Evolutionary conservation across 2,329 filamentous ascomycete genomes (phyloP), one percentile per base, ranked within the genome.

Genomic region (Paracamarosporium sp.): DNA sequence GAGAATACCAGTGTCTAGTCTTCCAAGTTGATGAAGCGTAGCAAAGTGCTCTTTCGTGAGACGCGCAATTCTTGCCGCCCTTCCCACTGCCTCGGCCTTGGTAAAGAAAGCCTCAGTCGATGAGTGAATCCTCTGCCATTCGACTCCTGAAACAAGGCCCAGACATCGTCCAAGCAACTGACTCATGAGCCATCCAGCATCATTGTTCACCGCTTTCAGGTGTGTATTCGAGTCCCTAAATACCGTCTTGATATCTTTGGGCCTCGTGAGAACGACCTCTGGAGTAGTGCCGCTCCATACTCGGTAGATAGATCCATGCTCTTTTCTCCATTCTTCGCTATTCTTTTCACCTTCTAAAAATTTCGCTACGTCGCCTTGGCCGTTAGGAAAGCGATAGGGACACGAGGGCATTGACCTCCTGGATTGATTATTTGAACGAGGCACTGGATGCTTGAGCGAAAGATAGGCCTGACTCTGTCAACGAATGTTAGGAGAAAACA

Each of bases 221-320:
- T 83, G 80, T 36, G 65, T 72, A 52, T 82, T 70, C 0, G 81
- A 83, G 59, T 83, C 81, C 28, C 67, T 70, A 60, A 80, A 82
- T 5, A 81, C 69, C 0, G 59, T 56, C 57, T 63, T 50, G 22
- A 68, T 53, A 36, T 67, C 43, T 6, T 43, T 33, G 3, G 64
- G 45, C 13, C 41, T 47, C 13, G 60, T 65, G 1, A 68, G 25
- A 5, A 66, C 53, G 12, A 81, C 69, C 64, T 82, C 80, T 1
- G 69, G 60, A 9, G 56, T 71, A 44, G 71, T 72, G 0, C 79
- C 79, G 15, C 67, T 58, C 69, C 69, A 72, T 20, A 72, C 53
- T 11, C 69, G 68, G 57, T 82, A 81, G 0, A 80, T 54, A 0
- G 53, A 15, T 1, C 79, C 78, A 61, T 74, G 68, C 50, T 70